Base-by-base conservation (phyloP, 768 basidiomycete species). In the Tulasnella sp. region DNA sequence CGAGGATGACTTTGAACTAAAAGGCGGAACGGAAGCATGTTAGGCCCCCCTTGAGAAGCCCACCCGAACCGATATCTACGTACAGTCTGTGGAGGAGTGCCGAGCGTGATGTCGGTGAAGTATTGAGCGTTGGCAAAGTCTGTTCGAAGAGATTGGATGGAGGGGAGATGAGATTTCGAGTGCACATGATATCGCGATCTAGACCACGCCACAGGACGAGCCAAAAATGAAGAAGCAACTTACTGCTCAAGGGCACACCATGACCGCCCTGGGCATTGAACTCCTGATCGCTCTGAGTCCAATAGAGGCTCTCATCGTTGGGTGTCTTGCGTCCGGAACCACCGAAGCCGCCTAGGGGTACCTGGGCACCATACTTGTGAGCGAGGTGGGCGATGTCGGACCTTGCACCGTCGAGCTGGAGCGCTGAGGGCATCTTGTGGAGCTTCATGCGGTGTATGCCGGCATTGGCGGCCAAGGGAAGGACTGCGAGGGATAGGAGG, bases 101-200 rank as follows among this genome's bases (percentile, higher is more conserved):
- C 94, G 56, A 97, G 70, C 1, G 75, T 68, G 61, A 98, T 94
- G 63, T 92, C 87, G 19, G 92, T 79, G 69, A 80, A 99, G 73
- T 99, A 98, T 71, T 99, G 93, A 34, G 96, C 93, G 70, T 98
- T 98, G 83, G 93, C 83, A 74, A 90, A 98, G 76, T 97, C 93
- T 96, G 64, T 12, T 45, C 58, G 17, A 21, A 55, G 45, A 21
- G 54, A 53, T 15, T 17, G 24, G n/a, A 21, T 3, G 31, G 59
- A 41, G 34, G 24, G 34, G 25, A 29, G 38, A 30, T 51, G 49
- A 51, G 38, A 51, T 17, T 61, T 50, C 50, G 38, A 52, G 25
- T n/a, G 42, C 12, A 44, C 30, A 38, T 38, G 15, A 38, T 38
- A 38, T 38, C 34, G 7, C 15, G 34, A 38, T 38, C 34, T 38